Conservation (phyloP, 345 rosid genomes). For the Citrus sp. region DNA sequence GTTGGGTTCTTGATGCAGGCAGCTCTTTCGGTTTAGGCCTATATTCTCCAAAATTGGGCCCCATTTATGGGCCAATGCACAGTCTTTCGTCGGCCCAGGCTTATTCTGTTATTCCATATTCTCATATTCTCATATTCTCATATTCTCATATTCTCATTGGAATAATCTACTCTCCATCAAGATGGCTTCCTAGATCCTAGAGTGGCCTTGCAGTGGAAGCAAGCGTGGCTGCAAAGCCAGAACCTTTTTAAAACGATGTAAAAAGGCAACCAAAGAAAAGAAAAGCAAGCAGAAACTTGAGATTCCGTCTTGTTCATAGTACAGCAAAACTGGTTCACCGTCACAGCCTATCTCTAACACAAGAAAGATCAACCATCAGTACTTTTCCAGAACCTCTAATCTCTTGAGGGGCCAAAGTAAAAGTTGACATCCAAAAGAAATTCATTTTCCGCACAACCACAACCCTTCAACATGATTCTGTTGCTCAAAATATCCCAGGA, state of each 20-base stretch:
- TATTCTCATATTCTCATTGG: too few relatives aligned
- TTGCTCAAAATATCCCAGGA: conserved; percentile 11
- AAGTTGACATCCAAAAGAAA: conserved; percentile 14
- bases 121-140: too few relatives aligned
- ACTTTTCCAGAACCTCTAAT: conserved; percentile 9
- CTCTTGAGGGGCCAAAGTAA: conserved; percentile 4
- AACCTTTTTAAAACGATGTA: background rate
- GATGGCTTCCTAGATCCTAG: background rate
- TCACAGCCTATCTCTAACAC: background rate
- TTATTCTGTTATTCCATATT: too few relatives aligned
- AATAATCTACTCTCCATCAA: background rate
- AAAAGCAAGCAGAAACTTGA: background rate
- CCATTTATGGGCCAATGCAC: too few relatives aligned
- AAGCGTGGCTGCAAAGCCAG: background rate
- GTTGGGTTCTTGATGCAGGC: too few relatives aligned
- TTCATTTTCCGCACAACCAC: conserved; percentile 6
- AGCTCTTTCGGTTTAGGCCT: too few relatives aligned
- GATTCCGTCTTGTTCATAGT: background rate
- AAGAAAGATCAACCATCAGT: conserved; percentile 1
- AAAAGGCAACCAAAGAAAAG: background rate
- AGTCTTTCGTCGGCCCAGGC: too few relatives aligned
- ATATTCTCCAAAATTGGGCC: too few relatives aligned
- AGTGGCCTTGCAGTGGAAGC: background rate
- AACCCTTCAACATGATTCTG: conserved; percentile 11
- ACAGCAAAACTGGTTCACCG: background rate